A percentile compares a stretch with the other conserved stretches of the same genome.
Evolutionary conservation across 352 stramenopile genomes (phyloP).

Genomic region (Peronospora destructor): DNA sequence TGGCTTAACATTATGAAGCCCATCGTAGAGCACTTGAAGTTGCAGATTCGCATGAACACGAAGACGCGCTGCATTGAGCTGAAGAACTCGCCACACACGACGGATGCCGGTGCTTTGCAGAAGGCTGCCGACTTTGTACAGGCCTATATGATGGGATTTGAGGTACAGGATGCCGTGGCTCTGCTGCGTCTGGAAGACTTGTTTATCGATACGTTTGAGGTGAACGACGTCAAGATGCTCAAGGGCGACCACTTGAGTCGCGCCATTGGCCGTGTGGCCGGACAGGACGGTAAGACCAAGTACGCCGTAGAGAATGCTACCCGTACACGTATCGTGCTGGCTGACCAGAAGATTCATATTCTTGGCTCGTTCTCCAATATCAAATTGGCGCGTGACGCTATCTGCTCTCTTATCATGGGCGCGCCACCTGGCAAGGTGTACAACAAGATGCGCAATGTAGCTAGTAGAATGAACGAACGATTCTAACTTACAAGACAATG

Average conservation of each 20-base stretch:
- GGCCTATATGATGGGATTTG: constrained; percentile 99
- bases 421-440: constrained; percentile 99
- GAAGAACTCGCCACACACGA: constrained; percentile 91
- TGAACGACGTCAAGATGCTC: constrained; percentile 96
- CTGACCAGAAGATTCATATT: constrained; percentile 98
- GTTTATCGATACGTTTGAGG: constrained; percentile 97
- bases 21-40: constrained; percentile 97
- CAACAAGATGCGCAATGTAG: constrained; percentile 99
- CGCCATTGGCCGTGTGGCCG: constrained; percentile 96
- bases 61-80: constrained; percentile 98
- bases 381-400: constrained; percentile 90
- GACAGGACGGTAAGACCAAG: constrained; percentile 99
- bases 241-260: constrained; percentile 97
- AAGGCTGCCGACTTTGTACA: constrained; percentile 97
- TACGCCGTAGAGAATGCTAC: constrained; percentile 99
- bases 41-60: constrained; percentile 98
- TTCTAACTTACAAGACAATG: constrained; percentile 63
- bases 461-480: constrained; percentile 96
- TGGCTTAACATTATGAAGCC: constrained; percentile 98
- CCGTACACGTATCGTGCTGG: constrained; percentile 96
- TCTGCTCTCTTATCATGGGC: constrained; percentile 91
- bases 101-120: constrained; percentile 92
- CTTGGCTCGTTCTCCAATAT: constrained; percentile 98
- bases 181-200: constrained; percentile 98
- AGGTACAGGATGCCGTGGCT: constrained; percentile 95